These are phyloP conservation scores for Aspergillus amoenus DNA, from an alignment of 2,329 filamentous ascomycete species.

Conservation along the genomic window DNA sequence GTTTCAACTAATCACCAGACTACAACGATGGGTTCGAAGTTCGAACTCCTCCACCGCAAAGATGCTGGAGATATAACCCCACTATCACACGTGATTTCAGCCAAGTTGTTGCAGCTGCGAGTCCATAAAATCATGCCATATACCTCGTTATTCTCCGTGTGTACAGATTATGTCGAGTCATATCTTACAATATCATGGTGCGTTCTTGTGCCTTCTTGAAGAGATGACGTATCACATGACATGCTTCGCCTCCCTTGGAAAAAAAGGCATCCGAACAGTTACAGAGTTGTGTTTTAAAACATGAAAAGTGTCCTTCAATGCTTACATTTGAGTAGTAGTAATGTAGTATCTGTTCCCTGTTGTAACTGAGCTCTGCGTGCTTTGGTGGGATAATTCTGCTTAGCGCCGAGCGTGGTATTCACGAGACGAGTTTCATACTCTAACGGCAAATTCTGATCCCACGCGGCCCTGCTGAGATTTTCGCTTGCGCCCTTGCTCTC, in stretches of 20 bases:
- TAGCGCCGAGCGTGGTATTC: background rate
- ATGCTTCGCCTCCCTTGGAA: background rate
- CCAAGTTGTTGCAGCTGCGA: background rate
- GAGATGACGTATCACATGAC: background rate
- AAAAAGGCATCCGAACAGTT: background rate
- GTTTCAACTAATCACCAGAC: background rate
- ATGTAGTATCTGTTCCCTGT: background rate
- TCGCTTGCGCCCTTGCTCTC: background rate
- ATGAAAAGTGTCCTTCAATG: background rate
- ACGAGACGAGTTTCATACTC: background rate
- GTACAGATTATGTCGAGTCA: background rate
- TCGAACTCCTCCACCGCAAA: background rate
- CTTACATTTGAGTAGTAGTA: background rate
- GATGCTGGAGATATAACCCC: background rate
- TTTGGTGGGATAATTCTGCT: background rate
- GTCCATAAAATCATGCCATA: background rate
- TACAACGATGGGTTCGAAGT: background rate
- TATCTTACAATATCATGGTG: too few relatives aligned
- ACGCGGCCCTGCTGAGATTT: background rate
- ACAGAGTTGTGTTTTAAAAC: too few relatives aligned
- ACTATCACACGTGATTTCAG: slow-evolving; percentile 3
- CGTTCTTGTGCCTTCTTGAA: background rate
- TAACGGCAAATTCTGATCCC: slow-evolving; percentile 13
- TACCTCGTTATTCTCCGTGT: background rate
- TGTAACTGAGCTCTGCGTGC: background rate